Evolutionary conservation across 176 grass and related monocot species (phyloP).

Genomic region (Oryza punctata): DNA sequence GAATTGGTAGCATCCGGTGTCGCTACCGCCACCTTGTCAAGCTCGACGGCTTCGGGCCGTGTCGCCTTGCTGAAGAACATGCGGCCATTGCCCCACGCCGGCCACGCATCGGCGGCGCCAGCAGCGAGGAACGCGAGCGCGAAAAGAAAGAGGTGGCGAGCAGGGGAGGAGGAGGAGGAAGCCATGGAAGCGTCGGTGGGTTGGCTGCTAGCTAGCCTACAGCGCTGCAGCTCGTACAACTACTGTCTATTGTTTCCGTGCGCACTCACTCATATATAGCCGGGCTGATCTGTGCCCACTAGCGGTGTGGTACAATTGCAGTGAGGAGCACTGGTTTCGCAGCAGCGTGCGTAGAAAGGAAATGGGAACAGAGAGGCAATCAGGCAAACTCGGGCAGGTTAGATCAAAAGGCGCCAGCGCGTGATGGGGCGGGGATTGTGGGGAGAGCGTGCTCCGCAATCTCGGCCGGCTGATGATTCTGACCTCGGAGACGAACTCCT

Average conservation of each 20-base stretch:
- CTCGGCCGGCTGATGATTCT: too few relatives aligned
- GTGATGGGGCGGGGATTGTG: slow-evolving; percentile 34
- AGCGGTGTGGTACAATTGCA: not conserved
- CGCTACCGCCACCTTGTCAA: slow-evolving; percentile 6
- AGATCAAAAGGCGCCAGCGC: not conserved
- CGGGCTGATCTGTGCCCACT: slow-evolving; percentile 4
- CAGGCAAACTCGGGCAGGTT: not conserved
- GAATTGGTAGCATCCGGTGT: not conserved
- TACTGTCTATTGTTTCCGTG: not conserved
- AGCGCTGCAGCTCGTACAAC: not conserved
- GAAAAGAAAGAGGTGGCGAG: slow-evolving; percentile 20
- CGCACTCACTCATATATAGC: slow-evolving; percentile 39
- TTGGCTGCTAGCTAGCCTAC: not conserved
- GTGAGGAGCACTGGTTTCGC: not conserved
- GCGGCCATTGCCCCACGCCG: slow-evolving; percentile 21
- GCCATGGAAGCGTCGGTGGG: slow-evolving; percentile 44
- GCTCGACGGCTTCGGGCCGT: slow-evolving; percentile 3
- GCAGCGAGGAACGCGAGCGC: slow-evolving; percentile 11
- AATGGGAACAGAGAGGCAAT: slow-evolving; percentile 15
- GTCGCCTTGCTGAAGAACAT: slow-evolving; percentile 56
- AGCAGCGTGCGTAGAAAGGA: not conserved
- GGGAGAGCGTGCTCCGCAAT: not conserved
- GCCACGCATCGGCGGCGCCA: slow-evolving; percentile 33
- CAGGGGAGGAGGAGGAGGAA: not conserved
- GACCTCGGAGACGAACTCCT: too few relatives aligned